Percentiles rank a stretch among this genome's conserved stretches.
phyloP scores from a whole-genome alignment of 2,329 filamentous ascomycete species.

The Pochonia chlamydosporia region DNA sequence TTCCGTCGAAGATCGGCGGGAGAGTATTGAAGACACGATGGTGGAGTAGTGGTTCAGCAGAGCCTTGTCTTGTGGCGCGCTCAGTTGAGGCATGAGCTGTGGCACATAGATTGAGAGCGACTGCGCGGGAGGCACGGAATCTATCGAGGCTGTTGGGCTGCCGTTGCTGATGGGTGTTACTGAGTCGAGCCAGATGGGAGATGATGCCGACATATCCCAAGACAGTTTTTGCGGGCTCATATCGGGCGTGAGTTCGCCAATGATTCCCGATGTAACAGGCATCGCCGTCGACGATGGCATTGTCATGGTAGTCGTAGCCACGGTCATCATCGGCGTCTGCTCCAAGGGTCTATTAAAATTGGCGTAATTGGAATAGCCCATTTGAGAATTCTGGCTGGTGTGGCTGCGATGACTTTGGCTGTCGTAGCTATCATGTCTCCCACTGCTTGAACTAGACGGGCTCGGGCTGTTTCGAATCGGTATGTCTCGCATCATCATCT shows the following conservation, averaged over 20 bases:
- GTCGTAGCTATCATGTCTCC: conserved; percentile 12
- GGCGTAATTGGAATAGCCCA: background rate
- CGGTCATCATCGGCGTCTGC: conserved; percentile 4
- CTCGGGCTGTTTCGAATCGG: conserved; percentile 16
- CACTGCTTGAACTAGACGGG: conserved; percentile 12
- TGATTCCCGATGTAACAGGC: conserved; percentile 6
- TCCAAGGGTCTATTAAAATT: conserved; percentile 7
- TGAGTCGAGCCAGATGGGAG: conserved; percentile 17
- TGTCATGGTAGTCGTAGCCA: conserved; percentile 7
- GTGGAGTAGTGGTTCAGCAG: conserved; percentile 28
- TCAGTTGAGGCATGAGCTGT: conserved; percentile 23
- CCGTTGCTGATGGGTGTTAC: conserved; percentile 18
- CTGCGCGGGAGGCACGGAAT: conserved; percentile 7
- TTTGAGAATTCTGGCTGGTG: conserved; percentile 3
- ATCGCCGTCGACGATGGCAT: conserved; percentile 3
- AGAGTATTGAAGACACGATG: conserved; percentile 27
- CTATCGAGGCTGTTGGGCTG: conserved; percentile 16
- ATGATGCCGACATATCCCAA: conserved; percentile 17
- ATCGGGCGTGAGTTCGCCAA: conserved; percentile 13
- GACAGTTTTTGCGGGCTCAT: conserved; percentile 12
- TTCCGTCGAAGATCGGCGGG: conserved; percentile 18
- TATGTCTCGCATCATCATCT: conserved; percentile 12
- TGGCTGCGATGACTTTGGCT: conserved; percentile 10
- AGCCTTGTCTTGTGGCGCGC: conserved; percentile 22
- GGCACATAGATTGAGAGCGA: conserved; percentile 23